Percentiles rank a stretch among this genome's conserved stretches.
phyloP scores from a whole-genome alignment of 805 yeast genomes.

The Brettanomyces sp. region DNA sequence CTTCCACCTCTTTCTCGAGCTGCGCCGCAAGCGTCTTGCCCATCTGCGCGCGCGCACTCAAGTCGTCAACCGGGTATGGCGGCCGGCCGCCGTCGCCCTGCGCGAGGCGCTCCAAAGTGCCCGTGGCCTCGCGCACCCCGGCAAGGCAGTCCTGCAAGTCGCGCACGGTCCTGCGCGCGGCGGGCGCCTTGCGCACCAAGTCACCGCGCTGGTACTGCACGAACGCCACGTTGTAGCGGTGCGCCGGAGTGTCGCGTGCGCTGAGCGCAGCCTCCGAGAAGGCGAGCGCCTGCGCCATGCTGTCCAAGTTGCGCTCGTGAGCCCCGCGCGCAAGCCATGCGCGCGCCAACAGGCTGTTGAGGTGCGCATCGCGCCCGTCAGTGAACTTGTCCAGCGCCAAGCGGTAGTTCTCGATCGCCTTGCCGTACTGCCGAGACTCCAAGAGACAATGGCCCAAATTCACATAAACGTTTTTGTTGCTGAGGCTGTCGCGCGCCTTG shows the following conservation, averaged over 20 bases:
- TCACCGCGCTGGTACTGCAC: constrained; percentile 85
- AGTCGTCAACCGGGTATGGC: constrained; percentile 71
- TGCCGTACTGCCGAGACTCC: constrained; percentile 72
- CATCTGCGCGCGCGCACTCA: constrained; percentile 78
- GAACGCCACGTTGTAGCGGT: constrained; percentile 74
- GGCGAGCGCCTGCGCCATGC: constrained; percentile 51
- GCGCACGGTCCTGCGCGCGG: constrained; percentile 48
- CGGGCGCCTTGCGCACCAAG: constrained; percentile 52
- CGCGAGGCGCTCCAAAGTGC: constrained; percentile 47
- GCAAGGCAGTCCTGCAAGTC: constrained; percentile 49
- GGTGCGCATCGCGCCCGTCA: constrained; percentile 52
- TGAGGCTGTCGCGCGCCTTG: constrained; percentile 81
- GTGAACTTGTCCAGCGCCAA: constrained; percentile 63
- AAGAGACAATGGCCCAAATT: constrained; percentile 82
- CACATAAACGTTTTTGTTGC: constrained; percentile 72
- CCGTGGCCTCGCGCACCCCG: constrained; percentile 57
- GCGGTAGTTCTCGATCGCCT: constrained; percentile 85
- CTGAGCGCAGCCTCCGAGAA: constrained; percentile 50
- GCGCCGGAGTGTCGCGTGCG: constrained; percentile 31
- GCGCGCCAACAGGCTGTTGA: constrained; percentile 68
- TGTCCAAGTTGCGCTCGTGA: constrained; percentile 54
- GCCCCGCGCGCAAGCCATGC: constrained; percentile 81
- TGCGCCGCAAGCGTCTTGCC: constrained; percentile 72
- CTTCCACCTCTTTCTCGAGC: constrained; percentile 58
- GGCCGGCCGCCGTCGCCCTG: constrained; percentile 39